Base-by-base conservation (phyloP, 805 yeast species). In the Candida piceae region DNA sequence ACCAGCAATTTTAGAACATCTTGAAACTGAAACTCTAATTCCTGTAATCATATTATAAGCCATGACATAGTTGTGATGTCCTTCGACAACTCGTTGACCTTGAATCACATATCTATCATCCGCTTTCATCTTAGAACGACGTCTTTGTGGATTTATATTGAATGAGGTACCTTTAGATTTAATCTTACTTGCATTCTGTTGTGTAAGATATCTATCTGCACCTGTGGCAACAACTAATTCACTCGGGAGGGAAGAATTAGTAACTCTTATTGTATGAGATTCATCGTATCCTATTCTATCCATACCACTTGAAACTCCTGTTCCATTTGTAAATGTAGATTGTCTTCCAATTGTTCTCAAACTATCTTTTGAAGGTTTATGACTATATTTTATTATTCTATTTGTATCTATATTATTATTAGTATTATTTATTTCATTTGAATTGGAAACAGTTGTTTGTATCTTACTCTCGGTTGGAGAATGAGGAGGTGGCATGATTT, bases 41-140 rank as follows among this genome's bases (percentile, higher is more conserved):
- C 99, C 98, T 0, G 97, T 89, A 40, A 94, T 72, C 97, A 93
- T 90, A 59, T 90, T 88, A 60, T 93, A 94, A 1, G 97, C 98
- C 69, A 90, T 79, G 19, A 88, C 85, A 52, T 82, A 93, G 58
- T 89, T 93, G 34, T 78, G 87, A 55, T 93, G 97, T 29, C 96
- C 97, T 60, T 93, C 97, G 1, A 50, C 53, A 7, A 59, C 49
- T 7, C 49, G 39, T 40, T 53, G 57, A 2, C 59, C 62, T 2
- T 60, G 59, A 23, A 58, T 58, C 17, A 55, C 53, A 29, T 55
- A 55, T 29, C 53, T 42, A 26, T 53, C 60, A 37, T 53, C 54
- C 7, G 57, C 39, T 30, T 45, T 54, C 38, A 42, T 40, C 21
- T 45, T 56, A 1, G 55, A 39, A 20, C 44, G 45, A 28, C 50